Evolutionary conservation across 495 filamentous ascomycete genomes (phyloP).

Genomic region (Penicilliopsis zonata): DNA sequence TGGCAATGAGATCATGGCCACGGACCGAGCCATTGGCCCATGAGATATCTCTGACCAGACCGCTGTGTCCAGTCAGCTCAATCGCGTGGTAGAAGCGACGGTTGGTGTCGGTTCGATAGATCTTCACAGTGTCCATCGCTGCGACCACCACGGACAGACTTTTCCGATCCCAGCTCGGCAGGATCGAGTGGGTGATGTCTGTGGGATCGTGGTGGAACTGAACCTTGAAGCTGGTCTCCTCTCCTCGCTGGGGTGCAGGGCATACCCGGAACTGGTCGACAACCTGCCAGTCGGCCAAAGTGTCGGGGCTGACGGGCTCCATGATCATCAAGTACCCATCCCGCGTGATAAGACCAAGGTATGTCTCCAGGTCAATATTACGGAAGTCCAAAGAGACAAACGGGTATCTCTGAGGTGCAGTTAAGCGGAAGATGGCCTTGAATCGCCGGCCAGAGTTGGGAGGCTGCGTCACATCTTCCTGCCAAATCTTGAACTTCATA

Average conservation of each 20-base stretch:
- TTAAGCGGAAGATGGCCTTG: slow-evolving; percentile 45
- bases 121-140: slow-evolving; percentile 64
- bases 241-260: slow-evolving; percentile 48
- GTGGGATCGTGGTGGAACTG: slow-evolving; percentile 75
- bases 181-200: slow-evolving; percentile 61
- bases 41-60: slow-evolving; percentile 77
- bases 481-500: slow-evolving; percentile 79
- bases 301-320: slow-evolving; percentile 81
- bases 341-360: slow-evolving; percentile 69
- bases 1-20: slow-evolving; percentile 82
- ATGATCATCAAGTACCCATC: slow-evolving; percentile 69
- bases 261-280: slow-evolving; percentile 61
- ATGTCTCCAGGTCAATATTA: slow-evolving; percentile 60
- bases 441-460: slow-evolving; percentile 67
- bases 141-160: slow-evolving; percentile 69
- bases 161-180: slow-evolving; percentile 64
- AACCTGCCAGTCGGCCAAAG: slow-evolving; percentile 59
- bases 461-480: slow-evolving; percentile 67
- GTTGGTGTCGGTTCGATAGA: slow-evolving; percentile 65
- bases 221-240: slow-evolving; percentile 77
- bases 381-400: slow-evolving; percentile 74
- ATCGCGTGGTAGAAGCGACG: slow-evolving; percentile 66
- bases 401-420: slow-evolving; percentile 44
- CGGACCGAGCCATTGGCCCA: slow-evolving; percentile 85
- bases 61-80: slow-evolving; percentile 55